Base-by-base conservation (phyloP, 768 basidiomycete genomes). In the Lactifluus hygrophoroides region DNA sequence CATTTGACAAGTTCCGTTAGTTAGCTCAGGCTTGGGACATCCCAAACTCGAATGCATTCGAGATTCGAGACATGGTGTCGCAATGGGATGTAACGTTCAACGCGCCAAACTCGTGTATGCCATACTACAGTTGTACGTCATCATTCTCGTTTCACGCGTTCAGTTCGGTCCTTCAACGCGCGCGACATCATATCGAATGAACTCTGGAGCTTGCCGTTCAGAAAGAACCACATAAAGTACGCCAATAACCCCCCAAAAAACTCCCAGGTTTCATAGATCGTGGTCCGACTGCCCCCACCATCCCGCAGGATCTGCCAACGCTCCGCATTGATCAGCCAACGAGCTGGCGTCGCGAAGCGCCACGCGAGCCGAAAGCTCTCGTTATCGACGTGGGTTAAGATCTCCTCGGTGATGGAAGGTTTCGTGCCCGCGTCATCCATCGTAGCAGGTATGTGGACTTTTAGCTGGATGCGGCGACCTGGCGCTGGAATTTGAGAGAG, bases 291-390 rank as follows among this genome's bases (percentile, higher is more conserved):
- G 1, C n/a, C 8, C 9, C n/a, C 40, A 0, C 9, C 43, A 3
- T 58, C 51, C 11, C 51, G 37, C 19, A 58, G 30, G 43, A 54
- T 16, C 25, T 58, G 57, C 57, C 57, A 58, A 45, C 57, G 57
- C 32, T 58, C 51, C 17, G 52, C 57, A 16, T 14, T 32, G 30
- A 58, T n/a, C 28, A 58, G 32, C 51, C 57, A 58, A 9, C 46
- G 51, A 13, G 57, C 51, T 17, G 51, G 57, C 2, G 51, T 58
- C 16, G 46, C 46, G 9, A 47, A 54, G 52, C 46, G 57, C 57
- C 57, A 58, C 17, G 57, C 57, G 3, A 54, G 30, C 14, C 52
- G 51, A 25, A 58, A 54, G 38, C 5, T 47, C 13, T 9, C 30
- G 5, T 14, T n/a, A 11, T 58, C 57, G 17, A 58, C 51, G 11